These are phyloP conservation scores for Trichoderma harzianum DNA, from an alignment of 2,329 filamentous ascomycete genomes.

Conservation along the genomic window DNA sequence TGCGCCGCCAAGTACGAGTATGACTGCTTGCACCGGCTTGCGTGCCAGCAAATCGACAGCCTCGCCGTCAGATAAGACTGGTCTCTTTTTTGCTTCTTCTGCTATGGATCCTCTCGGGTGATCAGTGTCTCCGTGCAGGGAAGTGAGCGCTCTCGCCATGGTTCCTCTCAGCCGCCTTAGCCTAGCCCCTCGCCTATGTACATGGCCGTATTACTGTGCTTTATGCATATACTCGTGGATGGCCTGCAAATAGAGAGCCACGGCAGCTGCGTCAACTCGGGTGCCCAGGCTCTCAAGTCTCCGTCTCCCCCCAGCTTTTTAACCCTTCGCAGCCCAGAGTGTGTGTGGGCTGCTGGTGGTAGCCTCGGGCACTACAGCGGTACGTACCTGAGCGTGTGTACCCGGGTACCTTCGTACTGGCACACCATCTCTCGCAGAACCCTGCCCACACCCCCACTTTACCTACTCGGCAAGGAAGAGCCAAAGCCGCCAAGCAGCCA, in stretches of 20 bases:
- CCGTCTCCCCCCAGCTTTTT: not conserved
- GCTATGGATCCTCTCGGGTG: not conserved
- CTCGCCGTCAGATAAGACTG: not conserved
- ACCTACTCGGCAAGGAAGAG: constrained; percentile 4
- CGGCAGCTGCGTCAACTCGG: constrained; percentile 7
- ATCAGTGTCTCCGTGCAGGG: not conserved
- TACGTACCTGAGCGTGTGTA: not conserved
- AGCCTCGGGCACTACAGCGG: constrained; percentile 7
- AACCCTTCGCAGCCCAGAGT: constrained; percentile 5
- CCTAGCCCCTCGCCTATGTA: not conserved
- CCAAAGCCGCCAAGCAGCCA: constrained; percentile 10
- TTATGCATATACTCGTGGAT: not conserved
- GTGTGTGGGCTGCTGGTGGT: constrained; percentile 10
- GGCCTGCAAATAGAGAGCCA: not conserved
- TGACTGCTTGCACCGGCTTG: not conserved
- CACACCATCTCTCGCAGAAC: not conserved
- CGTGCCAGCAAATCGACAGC: not conserved
- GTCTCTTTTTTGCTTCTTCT: not conserved
- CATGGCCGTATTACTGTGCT: not conserved
- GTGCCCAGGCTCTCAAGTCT: not conserved
- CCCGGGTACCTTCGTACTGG: not conserved
- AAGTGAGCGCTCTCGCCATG: not conserved
- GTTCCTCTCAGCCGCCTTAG: constrained; percentile 4
- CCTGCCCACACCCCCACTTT: not conserved
- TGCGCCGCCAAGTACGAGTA: not conserved